Evolutionary conservation across 75 land plant genomes (phyloP).

Genomic region (Ceratopteris richardii): DNA sequence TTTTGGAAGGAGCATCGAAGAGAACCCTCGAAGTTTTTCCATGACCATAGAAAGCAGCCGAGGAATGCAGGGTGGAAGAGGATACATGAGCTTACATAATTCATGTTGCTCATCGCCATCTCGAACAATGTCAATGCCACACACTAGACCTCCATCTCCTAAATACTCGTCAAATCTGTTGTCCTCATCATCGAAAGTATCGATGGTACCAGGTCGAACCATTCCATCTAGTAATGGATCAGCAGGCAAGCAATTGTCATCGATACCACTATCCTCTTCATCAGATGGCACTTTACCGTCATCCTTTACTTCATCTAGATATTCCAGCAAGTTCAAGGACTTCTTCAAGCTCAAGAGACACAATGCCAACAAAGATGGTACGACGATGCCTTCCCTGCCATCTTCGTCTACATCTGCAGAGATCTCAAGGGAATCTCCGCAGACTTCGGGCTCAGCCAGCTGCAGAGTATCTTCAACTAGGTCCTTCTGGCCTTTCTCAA

Average conservation of each 20-base stretch:
- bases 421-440: background rate
- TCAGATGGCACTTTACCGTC: background rate
- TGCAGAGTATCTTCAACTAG: background rate
- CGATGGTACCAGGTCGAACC: conserved; percentile 25
- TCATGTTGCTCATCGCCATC: too few relatives aligned
- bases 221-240: too few relatives aligned
- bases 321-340: conserved; percentile 1
- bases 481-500: conserved; percentile 9
- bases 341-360: background rate
- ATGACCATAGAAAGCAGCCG: too few relatives aligned
- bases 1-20: too few relatives aligned
- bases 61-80: too few relatives aligned
- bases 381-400: background rate
- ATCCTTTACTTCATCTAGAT: background rate
- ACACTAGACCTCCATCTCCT: too few relatives aligned
- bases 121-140: too few relatives aligned
- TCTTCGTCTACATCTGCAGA: conserved; percentile 1
- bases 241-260: too few relatives aligned
- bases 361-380: background rate
- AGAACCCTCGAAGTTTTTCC: too few relatives aligned
- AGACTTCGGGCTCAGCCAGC: background rate
- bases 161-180: too few relatives aligned
- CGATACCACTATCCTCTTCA: background rate
- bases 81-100: too few relatives aligned
- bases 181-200: conserved; percentile 4